Percentiles rank a stretch among this genome's conserved stretches.
Evolutionary conservation across 2,329 filamentous ascomycete species (phyloP).

Genomic region (Mycosphaerelloides madeirae): DNA sequence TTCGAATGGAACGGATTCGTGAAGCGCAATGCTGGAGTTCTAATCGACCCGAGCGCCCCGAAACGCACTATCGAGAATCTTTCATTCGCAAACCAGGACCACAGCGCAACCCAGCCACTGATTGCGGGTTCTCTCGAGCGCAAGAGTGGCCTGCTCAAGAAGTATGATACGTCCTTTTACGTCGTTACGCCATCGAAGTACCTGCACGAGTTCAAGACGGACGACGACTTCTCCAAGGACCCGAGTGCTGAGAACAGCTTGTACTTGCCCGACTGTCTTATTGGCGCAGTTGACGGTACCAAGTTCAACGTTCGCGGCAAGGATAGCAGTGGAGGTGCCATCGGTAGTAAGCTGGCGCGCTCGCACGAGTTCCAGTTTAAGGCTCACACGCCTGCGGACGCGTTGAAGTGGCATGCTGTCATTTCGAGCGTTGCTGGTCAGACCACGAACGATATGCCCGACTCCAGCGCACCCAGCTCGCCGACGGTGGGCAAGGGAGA

Average conservation of each 20-base stretch:
- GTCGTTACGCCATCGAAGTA: conserved; percentile 84
- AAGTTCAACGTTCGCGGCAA: conserved; percentile 97
- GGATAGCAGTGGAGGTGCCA: conserved; percentile 70
- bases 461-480: conserved; percentile 31
- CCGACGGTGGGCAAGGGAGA: conserved; percentile 14
- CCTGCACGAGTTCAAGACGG: conserved; percentile 94
- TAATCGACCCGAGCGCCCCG: conserved; percentile 73
- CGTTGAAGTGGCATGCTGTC: conserved; percentile 77
- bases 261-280: conserved; percentile 82
- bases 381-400: conserved; percentile 73
- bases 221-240: conserved; percentile 68
- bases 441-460: conserved; percentile 39
- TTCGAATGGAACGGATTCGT: conserved; percentile 91
- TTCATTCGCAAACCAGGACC: conserved; percentile 77
- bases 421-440: conserved; percentile 59
- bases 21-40: conserved; percentile 61
- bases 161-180: conserved; percentile 79
- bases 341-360: conserved; percentile 76
- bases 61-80: conserved; percentile 70
- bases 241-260: conserved; percentile 81
- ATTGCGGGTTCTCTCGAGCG: conserved; percentile 86
- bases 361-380: conserved; percentile 80
- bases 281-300: conserved; percentile 66
- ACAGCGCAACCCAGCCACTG: conserved; percentile 71
- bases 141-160: conserved; percentile 81